Evolutionary conservation across 2,329 filamentous ascomycete genomes (phyloP), one percentile per base, ranked within the genome.

Genomic region (Arachnopeziza araneosa): DNA sequence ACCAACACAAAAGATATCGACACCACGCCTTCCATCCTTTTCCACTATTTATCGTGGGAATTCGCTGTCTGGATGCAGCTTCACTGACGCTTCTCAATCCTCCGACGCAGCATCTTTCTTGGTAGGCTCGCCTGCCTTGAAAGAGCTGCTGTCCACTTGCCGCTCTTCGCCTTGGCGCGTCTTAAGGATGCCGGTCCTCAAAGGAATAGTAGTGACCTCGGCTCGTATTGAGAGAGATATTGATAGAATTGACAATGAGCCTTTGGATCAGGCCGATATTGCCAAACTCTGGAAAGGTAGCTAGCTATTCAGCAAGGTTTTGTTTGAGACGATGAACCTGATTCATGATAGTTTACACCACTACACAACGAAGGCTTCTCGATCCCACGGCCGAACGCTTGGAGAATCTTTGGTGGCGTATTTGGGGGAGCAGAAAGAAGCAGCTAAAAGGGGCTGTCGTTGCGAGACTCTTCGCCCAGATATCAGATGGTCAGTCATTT

Each of bases 371-470:
- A 67, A 79, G 79, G 65, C 77, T 86, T 32, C 77, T 79, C 61
- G 83, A 87, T 66, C 84, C 84, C n/a, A 86, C 83, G 2, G 83
- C 83, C 26, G 80, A 80, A 60, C 82, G 84, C 21, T 73, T 86
- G 22, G 84, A 87, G 68, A 83, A 86, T 67, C 85, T 86, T 65
- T 87, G 84, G 84, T 86, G 83, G 80, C 83, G 86, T 67, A 82
- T 87, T 57, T 83, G 83, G 78, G 83, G 83, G 36, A 86, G 84
- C 61, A 62, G 63, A 55, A 60, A 60, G 50, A 66, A 80, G 36
- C 70, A 77, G 57, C 75, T 86, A 54, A 80, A 81, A 53, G 84
- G 81, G 49, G 75, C 74, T 36, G 77, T 78, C 14, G 75, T 87
- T 52, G 83, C 84, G 59, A 78, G 72, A 62, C 72, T 86, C 5